phyloP scores from a whole-genome alignment of 1,284 basidiomycete genomes.

The Psilocybe mexicana region DNA sequence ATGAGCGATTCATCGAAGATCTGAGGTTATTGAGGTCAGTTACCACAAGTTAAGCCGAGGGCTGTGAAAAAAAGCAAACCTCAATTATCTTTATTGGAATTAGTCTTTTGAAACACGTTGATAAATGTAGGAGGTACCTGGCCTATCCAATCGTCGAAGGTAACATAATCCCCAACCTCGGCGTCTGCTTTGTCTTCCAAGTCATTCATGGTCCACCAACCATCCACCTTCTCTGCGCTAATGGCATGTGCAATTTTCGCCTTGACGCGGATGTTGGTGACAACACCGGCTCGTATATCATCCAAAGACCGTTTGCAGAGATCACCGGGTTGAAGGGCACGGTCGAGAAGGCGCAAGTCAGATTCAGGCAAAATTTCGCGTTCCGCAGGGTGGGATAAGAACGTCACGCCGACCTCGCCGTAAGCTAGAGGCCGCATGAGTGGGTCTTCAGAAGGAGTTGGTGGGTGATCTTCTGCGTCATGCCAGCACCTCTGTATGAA shows the following conservation, averaged over 20 bases:
- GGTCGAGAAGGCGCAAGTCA: constrained; percentile 74
- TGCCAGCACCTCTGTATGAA: constrained; percentile 73
- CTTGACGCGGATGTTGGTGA: constrained; percentile 62
- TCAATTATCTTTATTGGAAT: constrained; percentile 35
- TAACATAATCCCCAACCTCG: constrained; percentile 81
- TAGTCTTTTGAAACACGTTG: constrained; percentile 13
- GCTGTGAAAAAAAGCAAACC: constrained; percentile 21
- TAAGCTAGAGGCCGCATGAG: constrained; percentile 74
- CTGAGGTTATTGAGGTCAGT: constrained; percentile 37
- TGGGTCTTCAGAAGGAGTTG: constrained; percentile 54
- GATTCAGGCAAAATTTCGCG: constrained; percentile 76
- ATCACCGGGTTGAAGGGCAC: constrained; percentile 80
- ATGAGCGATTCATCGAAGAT: constrained; percentile 86
- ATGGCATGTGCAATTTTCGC: constrained; percentile 78
- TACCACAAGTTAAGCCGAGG: background rate
- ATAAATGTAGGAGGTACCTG: constrained; percentile 50
- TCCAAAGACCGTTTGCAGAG: constrained; percentile 80
- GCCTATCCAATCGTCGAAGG: constrained; percentile 87
- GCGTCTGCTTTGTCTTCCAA: constrained; percentile 61
- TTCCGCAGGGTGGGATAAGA: constrained; percentile 52
- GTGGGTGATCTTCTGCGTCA: constrained; percentile 67
- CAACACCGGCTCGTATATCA: constrained; percentile 77
- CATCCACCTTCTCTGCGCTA: constrained; percentile 57
- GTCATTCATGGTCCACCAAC: constrained; percentile 64
- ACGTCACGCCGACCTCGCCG: constrained; percentile 84